These are phyloP conservation scores for Adansonia madagascariensis DNA, from an alignment of 441 rosid genomes.

Conservation along the genomic window DNA sequence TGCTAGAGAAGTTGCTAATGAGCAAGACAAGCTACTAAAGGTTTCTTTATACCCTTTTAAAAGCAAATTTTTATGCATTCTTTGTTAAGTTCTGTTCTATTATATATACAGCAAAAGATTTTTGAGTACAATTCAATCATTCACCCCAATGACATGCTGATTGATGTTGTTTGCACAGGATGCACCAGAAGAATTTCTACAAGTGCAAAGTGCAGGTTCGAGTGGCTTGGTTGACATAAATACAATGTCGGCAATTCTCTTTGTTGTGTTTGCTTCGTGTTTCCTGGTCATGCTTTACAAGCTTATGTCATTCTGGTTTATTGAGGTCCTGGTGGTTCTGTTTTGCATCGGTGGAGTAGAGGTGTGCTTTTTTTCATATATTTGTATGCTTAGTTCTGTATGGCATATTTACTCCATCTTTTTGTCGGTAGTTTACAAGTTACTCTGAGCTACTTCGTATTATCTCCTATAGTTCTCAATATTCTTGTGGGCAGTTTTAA, in stretches of 20 bases:
- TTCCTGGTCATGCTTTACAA: slow-evolving; percentile 64
- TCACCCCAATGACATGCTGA: slow-evolving; percentile 13
- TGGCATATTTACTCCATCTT: slow-evolving; percentile 9
- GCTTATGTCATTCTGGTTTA: slow-evolving; percentile 58
- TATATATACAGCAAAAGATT: not conserved
- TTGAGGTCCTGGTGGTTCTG: slow-evolving; percentile 57
- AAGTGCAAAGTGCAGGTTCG: slow-evolving; percentile 34
- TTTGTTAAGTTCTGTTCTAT: not conserved
- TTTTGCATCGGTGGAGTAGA: slow-evolving; percentile 65
- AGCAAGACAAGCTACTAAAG: slow-evolving; percentile 56
- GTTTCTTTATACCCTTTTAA: slow-evolving; percentile 33
- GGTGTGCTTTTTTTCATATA: slow-evolving; percentile 34
- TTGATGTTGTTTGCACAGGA: slow-evolving; percentile 39
- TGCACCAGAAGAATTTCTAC: slow-evolving; percentile 42
- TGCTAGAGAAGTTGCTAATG: slow-evolving; percentile 59
- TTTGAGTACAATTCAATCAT: slow-evolving; percentile 15
- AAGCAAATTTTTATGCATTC: slow-evolving; percentile 15
- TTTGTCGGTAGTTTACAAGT: not conserved
- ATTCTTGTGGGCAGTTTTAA: not conserved
- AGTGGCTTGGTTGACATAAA: slow-evolving; percentile 49
- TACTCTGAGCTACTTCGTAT: not conserved
- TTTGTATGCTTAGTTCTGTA: not conserved
- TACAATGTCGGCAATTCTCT: slow-evolving; percentile 47
- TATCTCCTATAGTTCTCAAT: not conserved
- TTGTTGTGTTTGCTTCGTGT: slow-evolving; percentile 57